Conservation (phyloP, 2,329 filamentous ascomycete species). For the Colletotrichum simmondsii region DNA sequence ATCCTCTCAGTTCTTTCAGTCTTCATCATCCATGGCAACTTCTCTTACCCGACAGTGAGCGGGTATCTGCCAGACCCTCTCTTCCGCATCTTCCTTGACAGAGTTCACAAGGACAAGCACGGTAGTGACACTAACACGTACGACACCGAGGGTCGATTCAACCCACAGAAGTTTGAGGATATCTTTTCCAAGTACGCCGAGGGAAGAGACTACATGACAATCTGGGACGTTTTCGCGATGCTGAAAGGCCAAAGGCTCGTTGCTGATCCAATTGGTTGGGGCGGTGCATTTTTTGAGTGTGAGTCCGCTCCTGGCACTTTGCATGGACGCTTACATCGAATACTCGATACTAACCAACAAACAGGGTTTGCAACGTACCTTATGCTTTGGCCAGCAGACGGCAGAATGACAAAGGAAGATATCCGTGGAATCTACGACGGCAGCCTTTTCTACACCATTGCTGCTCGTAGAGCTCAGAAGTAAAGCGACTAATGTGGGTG, state of each 20-base stretch:
- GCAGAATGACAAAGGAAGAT: conserved; percentile 67
- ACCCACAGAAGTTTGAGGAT: conserved; percentile 62
- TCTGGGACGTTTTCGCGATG: conserved; percentile 47
- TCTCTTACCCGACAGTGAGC: conserved; percentile 56
- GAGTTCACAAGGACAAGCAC: conserved; percentile 57
- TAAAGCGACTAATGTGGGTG: neutral
- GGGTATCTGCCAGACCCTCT: conserved; percentile 49
- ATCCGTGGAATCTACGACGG: conserved; percentile 39
- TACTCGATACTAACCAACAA: neutral
- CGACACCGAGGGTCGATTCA: conserved; percentile 59
- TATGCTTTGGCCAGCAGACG: conserved; percentile 64
- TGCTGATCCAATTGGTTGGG: conserved; percentile 54
- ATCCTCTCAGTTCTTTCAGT: conserved; percentile 50
- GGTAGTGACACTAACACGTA: conserved; percentile 58
- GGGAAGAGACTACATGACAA: conserved; percentile 50
- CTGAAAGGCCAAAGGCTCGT: conserved; percentile 52
- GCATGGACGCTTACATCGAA: neutral
- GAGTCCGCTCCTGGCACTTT: conserved; percentile 25
- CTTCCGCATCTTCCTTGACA: conserved; percentile 49
- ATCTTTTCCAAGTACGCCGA: conserved; percentile 59
- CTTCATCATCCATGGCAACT: conserved; percentile 53
- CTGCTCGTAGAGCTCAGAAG: neutral
- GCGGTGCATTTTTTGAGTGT: conserved; percentile 38
- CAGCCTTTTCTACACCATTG: conserved; percentile 30
- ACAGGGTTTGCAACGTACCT: conserved; percentile 53